These are phyloP conservation scores for Alternaria infectoria DNA, from an alignment of 2,329 filamentous ascomycete species.

Conservation along the genomic window DNA sequence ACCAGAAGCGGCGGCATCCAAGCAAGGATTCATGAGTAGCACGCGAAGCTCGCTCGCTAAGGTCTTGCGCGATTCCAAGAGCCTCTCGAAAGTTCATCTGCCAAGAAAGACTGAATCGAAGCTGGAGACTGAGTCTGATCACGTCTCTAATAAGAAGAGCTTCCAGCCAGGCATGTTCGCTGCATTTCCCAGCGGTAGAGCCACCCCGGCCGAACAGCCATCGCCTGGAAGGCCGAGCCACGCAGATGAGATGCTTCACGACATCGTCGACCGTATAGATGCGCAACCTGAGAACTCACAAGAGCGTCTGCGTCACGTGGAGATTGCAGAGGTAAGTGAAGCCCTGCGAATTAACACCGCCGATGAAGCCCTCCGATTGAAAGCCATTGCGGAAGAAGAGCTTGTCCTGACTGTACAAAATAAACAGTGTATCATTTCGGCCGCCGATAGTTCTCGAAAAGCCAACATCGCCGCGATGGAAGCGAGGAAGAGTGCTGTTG, in stretches of 20 bases:
- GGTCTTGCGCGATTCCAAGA: slow-evolving; percentile 25
- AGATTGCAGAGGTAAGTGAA: slow-evolving; percentile 36
- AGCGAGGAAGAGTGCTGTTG: slow-evolving; percentile 27
- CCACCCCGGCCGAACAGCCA: background rate
- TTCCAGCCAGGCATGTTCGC: background rate
- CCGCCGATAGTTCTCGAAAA: slow-evolving; percentile 23
- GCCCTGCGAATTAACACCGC: background rate
- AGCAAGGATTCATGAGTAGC: slow-evolving; percentile 22
- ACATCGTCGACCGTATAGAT: slow-evolving; percentile 20
- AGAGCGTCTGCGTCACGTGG: slow-evolving; percentile 24
- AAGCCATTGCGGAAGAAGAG: slow-evolving; percentile 3
- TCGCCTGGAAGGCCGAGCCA: background rate
- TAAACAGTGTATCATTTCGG: slow-evolving; percentile 28
- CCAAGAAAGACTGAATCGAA: slow-evolving; percentile 5
- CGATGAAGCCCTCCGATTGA: slow-evolving; percentile 2
- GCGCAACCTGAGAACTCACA: slow-evolving; percentile 11
- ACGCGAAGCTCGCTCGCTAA: slow-evolving; percentile 25
- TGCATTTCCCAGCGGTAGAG: background rate
- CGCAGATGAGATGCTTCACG: slow-evolving; percentile 10
- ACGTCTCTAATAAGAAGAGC: background rate
- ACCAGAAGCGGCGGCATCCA: slow-evolving; percentile 8
- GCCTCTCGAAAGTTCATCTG: slow-evolving; percentile 20
- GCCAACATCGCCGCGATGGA: slow-evolving; percentile 25
- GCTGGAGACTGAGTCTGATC: background rate
- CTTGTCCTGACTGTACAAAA: slow-evolving; percentile 16